Evolutionary conservation across 78 protist genomes (phyloP), one percentile per base, ranked within the genome.

Genomic region (Monosiga brevicollis): DNA sequence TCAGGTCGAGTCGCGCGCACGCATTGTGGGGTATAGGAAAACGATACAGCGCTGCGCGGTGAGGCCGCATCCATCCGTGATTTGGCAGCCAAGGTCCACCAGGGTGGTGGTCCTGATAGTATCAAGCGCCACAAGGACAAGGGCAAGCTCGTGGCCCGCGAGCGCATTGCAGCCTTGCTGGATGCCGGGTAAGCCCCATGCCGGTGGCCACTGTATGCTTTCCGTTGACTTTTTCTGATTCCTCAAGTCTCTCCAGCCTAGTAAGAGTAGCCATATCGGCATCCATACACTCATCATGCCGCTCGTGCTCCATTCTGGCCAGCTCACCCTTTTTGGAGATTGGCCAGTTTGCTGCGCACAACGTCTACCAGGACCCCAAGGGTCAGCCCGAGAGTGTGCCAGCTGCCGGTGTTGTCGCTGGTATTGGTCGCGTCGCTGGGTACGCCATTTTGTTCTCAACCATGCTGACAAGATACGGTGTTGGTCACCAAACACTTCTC

Each of bases 381-480:
- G n/a, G n/a, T n/a, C n/a, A n/a, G n/a, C n/a, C n/a, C n/a, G n/a
- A n/a, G n/a, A n/a, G n/a, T n/a, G 89, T 90, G 35, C 90, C 97
- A 9, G 90, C 91, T 10, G 98, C 94, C 2, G 97, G 98, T 43
- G 89, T 96, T 76, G 77, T 96, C 55, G 94, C 98, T 2, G 98
- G 97, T 62, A 85, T 96, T 35, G 98, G 98, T 38, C n/a, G 81
- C 20, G 83, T 95, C 35, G 42, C 87, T 37, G 98, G 96, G 80
- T 76, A 75, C 22, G 81, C 40, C 35, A 26, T n/a, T 40, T 35
- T 2, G 2, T 23, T 39, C 49, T 29, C 39, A 37, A 6, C 37
- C 39, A 25, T 35, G 79, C 35, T 25, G 9, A 6, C 80, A 76
- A 3, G 38, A 2, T 25, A 22, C 71, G 42, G 3, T 32, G 42